Evolutionary conservation across 2,329 filamentous ascomycete species (phyloP), one percentile per base, ranked within the genome.

Genomic region (Aspergillus sp.): DNA sequence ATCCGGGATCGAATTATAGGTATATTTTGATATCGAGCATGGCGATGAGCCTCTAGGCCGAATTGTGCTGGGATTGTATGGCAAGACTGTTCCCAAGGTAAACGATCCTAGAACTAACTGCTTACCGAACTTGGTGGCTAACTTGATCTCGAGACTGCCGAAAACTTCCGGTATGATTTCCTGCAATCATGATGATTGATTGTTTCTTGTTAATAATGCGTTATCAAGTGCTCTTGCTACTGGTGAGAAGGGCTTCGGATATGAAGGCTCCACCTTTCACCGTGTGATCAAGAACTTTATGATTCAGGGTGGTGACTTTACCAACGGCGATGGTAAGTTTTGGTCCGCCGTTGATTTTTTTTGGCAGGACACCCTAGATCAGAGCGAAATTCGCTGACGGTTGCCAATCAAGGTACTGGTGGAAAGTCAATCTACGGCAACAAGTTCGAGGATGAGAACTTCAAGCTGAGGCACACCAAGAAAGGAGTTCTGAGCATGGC

Each of bases 261-360:
- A 89, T 72, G 82, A 89, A 76, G 85, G 85, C 55, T 88, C 86
- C 46, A 82, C 80, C 64, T 90, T 90, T 83, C 88, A 90, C 81
- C 86, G 88, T 72, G 86, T 90, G 66, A 90, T 90, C 80, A 87
- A 87, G 78, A 75, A 85, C 64, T 90, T 90, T 79, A 89, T 90
- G 87, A 88, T 90, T 66, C 87, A 89, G 77, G 87, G 87, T 71
- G 87, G 87, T 76, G 87, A 89, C 74, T 89, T 89, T 77, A 89
- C 87, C 66, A 82, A 80, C 30, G 83, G 83, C 50, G 87, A 90
- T 69, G 86, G 79, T 81, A 64, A 64, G 72, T 3, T 67, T 54
- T 28, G 25, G 25, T 7, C 25, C 25, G 25, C 25, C 25, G 25
- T 28, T 7, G 6, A 28, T 4, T 4, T 7, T 7, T 28, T 28